Conservation (phyloP, 2,329 filamentous ascomycete genomes). For the Sarocladiaceae sp. region DNA sequence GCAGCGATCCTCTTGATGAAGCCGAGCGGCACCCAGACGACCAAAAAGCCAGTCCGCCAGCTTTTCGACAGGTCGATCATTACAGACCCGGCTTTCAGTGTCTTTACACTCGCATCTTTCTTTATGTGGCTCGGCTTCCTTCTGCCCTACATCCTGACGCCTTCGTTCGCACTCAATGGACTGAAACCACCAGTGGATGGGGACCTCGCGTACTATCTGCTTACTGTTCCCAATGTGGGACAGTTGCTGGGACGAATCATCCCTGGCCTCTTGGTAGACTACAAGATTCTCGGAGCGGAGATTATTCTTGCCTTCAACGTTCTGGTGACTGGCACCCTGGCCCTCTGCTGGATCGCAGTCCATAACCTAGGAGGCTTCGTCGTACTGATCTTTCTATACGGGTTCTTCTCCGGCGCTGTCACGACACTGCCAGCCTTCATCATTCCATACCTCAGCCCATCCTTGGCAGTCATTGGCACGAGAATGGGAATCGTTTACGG, state of each 20-base stretch:
- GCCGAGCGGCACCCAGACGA: slow-evolving; percentile 15
- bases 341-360: slow-evolving; percentile 35
- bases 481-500: background rate
- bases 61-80: slow-evolving; percentile 24
- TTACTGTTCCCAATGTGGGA: slow-evolving; percentile 44
- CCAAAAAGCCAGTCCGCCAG: slow-evolving; percentile 8
- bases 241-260: slow-evolving; percentile 42
- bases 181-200: slow-evolving; percentile 16
- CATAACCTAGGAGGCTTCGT: slow-evolving; percentile 29
- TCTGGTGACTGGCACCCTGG: slow-evolving; percentile 24
- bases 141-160: slow-evolving; percentile 38
- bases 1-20: slow-evolving; percentile 22
- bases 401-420: slow-evolving; percentile 34
- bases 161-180: slow-evolving; percentile 33
- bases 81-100: slow-evolving; percentile 22
- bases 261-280: slow-evolving; percentile 34
- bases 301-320: slow-evolving; percentile 27
- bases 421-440: background rate
- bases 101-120: slow-evolving; percentile 25
- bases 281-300: slow-evolving; percentile 33
- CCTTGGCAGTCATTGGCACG: background rate
- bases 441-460: background rate
- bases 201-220: slow-evolving; percentile 36
- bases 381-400: slow-evolving; percentile 36
- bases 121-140: slow-evolving; percentile 29